A percentile compares a stretch with the other conserved stretches of the same genome.
Conservation (phyloP, 768 basidiomycete species). For the Leccinum boreale region DNA sequence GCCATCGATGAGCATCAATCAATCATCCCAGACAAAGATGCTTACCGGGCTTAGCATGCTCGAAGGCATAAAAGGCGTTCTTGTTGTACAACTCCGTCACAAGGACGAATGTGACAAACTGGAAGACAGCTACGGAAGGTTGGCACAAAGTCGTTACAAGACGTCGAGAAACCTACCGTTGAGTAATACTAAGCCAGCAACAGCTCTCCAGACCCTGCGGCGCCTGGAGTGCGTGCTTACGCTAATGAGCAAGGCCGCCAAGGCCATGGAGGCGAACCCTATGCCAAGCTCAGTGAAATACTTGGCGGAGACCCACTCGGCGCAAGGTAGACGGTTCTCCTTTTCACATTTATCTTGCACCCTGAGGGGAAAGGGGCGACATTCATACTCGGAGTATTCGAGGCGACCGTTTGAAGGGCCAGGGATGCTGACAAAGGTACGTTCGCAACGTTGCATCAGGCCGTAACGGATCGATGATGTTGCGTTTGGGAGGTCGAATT, state of each 20-base stretch:
- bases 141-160: background rate
- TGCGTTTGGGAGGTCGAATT: constrained; percentile 42
- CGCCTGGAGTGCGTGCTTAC: constrained; percentile 71
- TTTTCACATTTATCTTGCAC: constrained; percentile 45
- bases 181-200: constrained; percentile 59
- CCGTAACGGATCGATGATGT: constrained; percentile 56
- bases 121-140: constrained; percentile 45
- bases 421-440: constrained; percentile 46
- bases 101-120: constrained; percentile 59
- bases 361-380: constrained; percentile 61
- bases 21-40: background rate
- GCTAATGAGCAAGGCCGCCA: constrained; percentile 60
- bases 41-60: constrained; percentile 59
- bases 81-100: constrained; percentile 59
- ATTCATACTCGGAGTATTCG: constrained; percentile 55
- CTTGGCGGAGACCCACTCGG: constrained; percentile 66
- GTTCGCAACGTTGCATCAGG: constrained; percentile 55
- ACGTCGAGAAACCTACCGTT: constrained; percentile 42
- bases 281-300: constrained; percentile 63
- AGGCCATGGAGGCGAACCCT: constrained; percentile 58
- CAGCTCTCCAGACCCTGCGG: constrained; percentile 73
- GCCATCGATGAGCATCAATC: constrained; percentile 2
- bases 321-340: constrained; percentile 58
- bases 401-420: constrained; percentile 40
- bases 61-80: constrained; percentile 47